Evolutionary conservation across 306 rosid species (phyloP).

Genomic region (Dryas alaskensis): DNA sequence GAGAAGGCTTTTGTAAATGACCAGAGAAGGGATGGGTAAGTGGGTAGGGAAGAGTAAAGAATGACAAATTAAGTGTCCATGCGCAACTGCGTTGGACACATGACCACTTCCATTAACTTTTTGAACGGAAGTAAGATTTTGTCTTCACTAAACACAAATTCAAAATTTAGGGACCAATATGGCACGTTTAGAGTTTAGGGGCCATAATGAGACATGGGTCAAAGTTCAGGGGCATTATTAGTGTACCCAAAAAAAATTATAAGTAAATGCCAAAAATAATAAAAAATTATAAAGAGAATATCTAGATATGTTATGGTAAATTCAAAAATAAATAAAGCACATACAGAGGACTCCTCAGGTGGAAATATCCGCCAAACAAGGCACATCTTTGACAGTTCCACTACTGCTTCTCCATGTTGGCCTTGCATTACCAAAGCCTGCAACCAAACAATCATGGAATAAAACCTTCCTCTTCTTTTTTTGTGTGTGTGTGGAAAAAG

Average conservation of each 20-base stretch:
- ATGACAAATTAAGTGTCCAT: neutral
- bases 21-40: neutral
- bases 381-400: constrained; percentile 81
- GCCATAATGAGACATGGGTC: no score
- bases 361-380: constrained; percentile 65
- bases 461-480: neutral
- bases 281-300: constrained; percentile 14
- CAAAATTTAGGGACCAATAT: neutral
- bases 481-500: no score
- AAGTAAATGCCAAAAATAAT: neutral
- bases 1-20: neutral
- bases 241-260: neutral
- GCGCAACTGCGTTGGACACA: neutral
- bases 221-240: no score
- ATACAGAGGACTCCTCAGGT: constrained; percentile 85
- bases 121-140: no score
- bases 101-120: no score
- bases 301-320: neutral
- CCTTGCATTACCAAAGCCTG: constrained; percentile 93
- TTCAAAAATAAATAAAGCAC: constrained; percentile 23
- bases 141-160: neutral
- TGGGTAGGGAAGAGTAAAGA: neutral
- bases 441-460: constrained; percentile 13
- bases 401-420: constrained; percentile 58
- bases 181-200: neutral